Conservation (phyloP, 768 basidiomycete genomes). For the Gymnopilus junonius region DNA sequence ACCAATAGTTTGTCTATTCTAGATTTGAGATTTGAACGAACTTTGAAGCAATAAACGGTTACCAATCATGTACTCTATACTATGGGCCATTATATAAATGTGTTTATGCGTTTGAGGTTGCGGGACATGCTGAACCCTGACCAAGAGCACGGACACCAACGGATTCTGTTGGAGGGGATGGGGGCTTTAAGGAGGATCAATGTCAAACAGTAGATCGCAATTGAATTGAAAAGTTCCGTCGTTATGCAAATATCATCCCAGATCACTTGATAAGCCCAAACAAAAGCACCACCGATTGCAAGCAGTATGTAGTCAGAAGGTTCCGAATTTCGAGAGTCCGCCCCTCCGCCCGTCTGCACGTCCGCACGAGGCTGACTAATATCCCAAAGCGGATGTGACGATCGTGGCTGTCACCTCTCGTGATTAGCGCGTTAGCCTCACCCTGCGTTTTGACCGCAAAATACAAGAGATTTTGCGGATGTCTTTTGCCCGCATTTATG, state of each 20-base stretch:
- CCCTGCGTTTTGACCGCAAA: too few relatives aligned
- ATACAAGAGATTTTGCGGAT: too few relatives aligned
- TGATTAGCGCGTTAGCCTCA: too few relatives aligned
- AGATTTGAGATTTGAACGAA: too few relatives aligned
- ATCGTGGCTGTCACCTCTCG: too few relatives aligned
- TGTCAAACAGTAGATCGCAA: constrained; percentile 1
- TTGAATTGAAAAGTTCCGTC: constrained; percentile 2
- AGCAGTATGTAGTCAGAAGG: neutral
- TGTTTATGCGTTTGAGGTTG: neutral
- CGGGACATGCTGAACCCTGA: neutral
- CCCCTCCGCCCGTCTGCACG: too few relatives aligned
- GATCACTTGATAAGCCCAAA: neutral
- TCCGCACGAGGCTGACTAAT: too few relatives aligned
- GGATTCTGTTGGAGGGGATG: neutral
- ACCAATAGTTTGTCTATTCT: neutral
- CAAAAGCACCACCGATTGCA: neutral
- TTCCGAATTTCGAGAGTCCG: too few relatives aligned
- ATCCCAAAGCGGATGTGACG: too few relatives aligned
- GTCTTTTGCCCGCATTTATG: too few relatives aligned
- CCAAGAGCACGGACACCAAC: neutral
- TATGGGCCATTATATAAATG: neutral
- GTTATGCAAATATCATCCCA: neutral
- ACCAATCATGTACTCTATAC: neutral
- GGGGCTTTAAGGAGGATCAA: constrained; percentile 5
- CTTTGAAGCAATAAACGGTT: neutral